Base-by-base conservation (phyloP, 148 eudicot species). In the Cornus kousa region DNA sequence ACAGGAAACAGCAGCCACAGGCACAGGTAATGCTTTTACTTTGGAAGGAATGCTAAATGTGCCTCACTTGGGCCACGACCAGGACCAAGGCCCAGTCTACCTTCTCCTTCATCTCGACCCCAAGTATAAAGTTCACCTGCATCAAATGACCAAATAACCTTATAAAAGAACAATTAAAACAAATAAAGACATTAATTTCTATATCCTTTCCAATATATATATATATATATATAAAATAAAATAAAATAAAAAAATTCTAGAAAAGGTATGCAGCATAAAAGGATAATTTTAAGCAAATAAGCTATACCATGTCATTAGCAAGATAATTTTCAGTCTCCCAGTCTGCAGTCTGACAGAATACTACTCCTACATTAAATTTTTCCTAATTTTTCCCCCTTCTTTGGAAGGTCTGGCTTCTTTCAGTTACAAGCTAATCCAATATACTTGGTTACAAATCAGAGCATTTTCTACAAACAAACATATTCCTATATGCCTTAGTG, bases 81-180 rank as follows among this genome's bases (percentile, higher is more conserved):
- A 74, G 99, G 97, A 67, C 99, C 99, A 77, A 93, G 97, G 78
- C 99, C 99, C 75, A 96, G 82, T 85, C 99, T 86, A 77, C 99
- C 99, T 20, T 96, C 99, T 19, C 99, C 99, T 89, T 96, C 99
- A 78, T 96, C 99, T 83, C 99, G 91, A 40, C 99, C 99, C 99
- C 99, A 96, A 22, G 93, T 89, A 85, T 92, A 96, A 39, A 96
- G 76, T 81, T 92, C 90, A 74, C 99, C 99, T 95, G 40, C 31
- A 77, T 43, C 40, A 76, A 31, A 55, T 28, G 39, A 72, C 10
- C 2, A 50, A 74, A 77, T 5, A 39, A 32, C 64, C 28, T 31
- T 35, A 78, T 6, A 14, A 33, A 13, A 80, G 11, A 19, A 59
- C 22, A 57, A 55, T 23, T 43, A 22, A 74, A 57, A 67, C 31